These are phyloP conservation scores for Bidens hawaiensis DNA, from an alignment of 140 eudicot genomes.

Conservation along the genomic window DNA sequence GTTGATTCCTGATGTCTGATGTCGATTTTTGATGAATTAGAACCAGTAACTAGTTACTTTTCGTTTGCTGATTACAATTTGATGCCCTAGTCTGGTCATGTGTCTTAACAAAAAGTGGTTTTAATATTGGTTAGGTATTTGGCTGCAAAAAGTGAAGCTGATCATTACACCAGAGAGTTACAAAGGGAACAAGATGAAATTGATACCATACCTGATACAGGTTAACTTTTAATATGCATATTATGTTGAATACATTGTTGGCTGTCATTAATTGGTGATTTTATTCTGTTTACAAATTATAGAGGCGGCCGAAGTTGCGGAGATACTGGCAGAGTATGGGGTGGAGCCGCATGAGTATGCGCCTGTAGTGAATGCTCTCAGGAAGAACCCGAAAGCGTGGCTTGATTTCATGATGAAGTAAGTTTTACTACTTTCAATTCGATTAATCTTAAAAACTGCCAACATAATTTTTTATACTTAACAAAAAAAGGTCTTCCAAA, in stretches of 20 bases:
- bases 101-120: constrained; percentile 9
- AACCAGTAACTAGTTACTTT: not conserved
- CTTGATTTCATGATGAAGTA: constrained; percentile 99
- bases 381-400: constrained; percentile 95
- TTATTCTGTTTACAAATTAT: constrained; percentile 18
- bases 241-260: not conserved
- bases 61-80: not conserved
- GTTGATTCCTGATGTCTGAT: too few relatives aligned
- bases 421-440: constrained; percentile 18
- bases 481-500: too few relatives aligned
- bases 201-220: constrained; percentile 82
- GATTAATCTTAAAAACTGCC: not conserved
- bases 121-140: constrained; percentile 46
- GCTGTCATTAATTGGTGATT: constrained; percentile 2
- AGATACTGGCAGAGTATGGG: constrained; percentile 81
- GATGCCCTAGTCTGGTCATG: not conserved
- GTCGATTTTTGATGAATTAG: not conserved
- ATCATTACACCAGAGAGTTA: constrained; percentile 73
- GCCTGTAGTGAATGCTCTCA: constrained; percentile 84
- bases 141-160: constrained; percentile 96
- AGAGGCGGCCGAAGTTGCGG: constrained; percentile 98
- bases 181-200: constrained; percentile 88
- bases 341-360: constrained; percentile 79
- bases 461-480: too few relatives aligned
- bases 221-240: constrained; percentile 26